phyloP scores from a whole-genome alignment of 2,329 filamentous ascomycete species.

The Pyricularia pennisetigena region DNA sequence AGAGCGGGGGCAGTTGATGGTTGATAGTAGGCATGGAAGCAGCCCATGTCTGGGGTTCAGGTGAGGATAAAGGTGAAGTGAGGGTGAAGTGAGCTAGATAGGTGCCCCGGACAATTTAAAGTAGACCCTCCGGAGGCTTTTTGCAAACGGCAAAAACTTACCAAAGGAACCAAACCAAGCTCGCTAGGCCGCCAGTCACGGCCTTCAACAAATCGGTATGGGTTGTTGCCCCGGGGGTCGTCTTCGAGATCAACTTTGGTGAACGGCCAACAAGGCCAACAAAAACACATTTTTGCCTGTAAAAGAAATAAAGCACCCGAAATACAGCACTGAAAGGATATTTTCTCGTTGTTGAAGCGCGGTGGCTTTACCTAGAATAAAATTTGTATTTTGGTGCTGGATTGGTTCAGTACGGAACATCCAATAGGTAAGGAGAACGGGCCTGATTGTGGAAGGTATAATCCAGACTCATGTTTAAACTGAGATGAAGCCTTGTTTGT shows the following conservation, averaged over 20 bases:
- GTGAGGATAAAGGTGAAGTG: not conserved
- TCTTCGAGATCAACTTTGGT: conserved; percentile 14
- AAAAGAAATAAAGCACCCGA: not conserved
- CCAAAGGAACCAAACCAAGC: conserved; percentile 3
- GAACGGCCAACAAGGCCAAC: conserved; percentile 38
- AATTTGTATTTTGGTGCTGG: not conserved
- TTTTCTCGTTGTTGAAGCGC: not conserved
- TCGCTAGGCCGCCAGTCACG: conserved; percentile 20
- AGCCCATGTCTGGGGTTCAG: not conserved
- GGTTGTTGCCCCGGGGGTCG: conserved; percentile 8
- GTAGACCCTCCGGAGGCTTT: not conserved
- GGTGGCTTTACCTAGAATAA: not conserved
- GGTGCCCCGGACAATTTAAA: not conserved
- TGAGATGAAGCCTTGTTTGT: not conserved
- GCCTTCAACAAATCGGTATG: conserved; percentile 22
- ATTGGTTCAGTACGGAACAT: not conserved
- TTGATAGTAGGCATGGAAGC: not conserved
- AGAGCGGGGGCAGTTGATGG: not conserved
- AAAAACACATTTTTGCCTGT: conserved; percentile 4
- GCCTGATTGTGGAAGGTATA: not conserved
- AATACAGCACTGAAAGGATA: not conserved
- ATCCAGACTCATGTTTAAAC: not conserved
- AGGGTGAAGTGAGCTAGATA: conserved; percentile 6
- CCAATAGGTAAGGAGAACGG: not conserved
- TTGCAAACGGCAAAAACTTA: not conserved